Evolutionary conservation across 1,284 basidiomycete genomes (phyloP).

Genomic region (Ganoderma lucidum): DNA sequence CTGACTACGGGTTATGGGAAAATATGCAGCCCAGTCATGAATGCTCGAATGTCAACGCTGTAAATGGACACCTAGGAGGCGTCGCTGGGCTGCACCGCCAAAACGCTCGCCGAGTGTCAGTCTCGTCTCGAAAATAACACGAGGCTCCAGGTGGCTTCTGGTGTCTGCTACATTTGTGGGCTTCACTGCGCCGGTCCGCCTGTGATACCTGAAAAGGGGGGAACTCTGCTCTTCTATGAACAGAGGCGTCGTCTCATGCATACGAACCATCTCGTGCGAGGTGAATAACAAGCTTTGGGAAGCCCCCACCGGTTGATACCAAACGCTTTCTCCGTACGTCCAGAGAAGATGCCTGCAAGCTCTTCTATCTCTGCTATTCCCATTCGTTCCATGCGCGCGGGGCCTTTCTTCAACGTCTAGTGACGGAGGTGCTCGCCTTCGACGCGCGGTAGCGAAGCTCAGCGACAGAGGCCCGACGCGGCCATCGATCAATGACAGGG

Average conservation of each 20-base stretch:
- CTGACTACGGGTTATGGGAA: too few relatives aligned
- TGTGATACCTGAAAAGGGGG: background rate
- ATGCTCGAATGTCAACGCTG: too few relatives aligned
- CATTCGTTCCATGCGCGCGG: background rate
- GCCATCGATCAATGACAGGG: background rate
- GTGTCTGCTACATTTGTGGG: too few relatives aligned
- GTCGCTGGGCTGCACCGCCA: too few relatives aligned
- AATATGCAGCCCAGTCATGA: too few relatives aligned
- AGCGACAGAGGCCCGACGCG: background rate
- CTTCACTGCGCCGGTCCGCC: background rate
- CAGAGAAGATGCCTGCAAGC: background rate
- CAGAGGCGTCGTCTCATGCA: background rate
- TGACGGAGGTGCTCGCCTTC: background rate
- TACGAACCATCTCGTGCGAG: background rate
- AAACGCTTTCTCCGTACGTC: background rate
- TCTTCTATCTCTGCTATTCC: background rate
- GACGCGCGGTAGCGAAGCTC: background rate
- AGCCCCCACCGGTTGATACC: background rate
- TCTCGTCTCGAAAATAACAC: too few relatives aligned
- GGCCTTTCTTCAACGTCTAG: background rate
- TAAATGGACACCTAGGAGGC: too few relatives aligned
- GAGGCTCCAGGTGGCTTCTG: too few relatives aligned
- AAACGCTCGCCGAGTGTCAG: too few relatives aligned
- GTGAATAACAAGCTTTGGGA: background rate
- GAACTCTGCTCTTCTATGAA: background rate